These are phyloP conservation scores for Aplosporella prunicola DNA, from an alignment of 2,329 filamentous ascomycete genomes.

Conservation along the genomic window DNA sequence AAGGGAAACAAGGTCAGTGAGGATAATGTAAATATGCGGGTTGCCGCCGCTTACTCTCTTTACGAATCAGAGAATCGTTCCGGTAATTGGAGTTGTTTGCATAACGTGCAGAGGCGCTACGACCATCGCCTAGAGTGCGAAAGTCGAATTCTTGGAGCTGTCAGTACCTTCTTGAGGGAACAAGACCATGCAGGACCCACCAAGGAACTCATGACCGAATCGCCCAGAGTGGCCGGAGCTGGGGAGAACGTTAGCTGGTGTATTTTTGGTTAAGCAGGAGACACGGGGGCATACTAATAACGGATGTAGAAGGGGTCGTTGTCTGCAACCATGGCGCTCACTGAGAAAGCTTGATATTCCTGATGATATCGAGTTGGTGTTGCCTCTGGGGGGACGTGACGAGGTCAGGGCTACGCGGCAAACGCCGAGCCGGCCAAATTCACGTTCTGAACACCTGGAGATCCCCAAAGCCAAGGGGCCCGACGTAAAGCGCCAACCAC, in stretches of 20 bases:
- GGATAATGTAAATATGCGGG: neutral
- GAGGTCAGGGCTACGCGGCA: constrained; percentile 7
- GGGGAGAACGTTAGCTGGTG: constrained; percentile 27
- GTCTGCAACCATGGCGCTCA: constrained; percentile 48
- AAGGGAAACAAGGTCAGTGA: neutral
- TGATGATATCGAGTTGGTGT: constrained; percentile 6
- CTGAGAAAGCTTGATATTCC: constrained; percentile 6
- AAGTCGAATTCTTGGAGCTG: constrained; percentile 81
- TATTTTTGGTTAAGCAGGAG: constrained; percentile 17
- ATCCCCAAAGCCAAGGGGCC: constrained; percentile 12
- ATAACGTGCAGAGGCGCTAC: constrained; percentile 88
- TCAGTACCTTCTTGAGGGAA: constrained; percentile 13
- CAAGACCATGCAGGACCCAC: constrained; percentile 40
- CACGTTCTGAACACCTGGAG: constrained; percentile 11
- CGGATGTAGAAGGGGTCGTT: constrained; percentile 89
- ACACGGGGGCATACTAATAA: constrained; percentile 69
- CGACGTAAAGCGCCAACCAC: constrained; percentile 7
- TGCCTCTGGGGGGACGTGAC: constrained; percentile 5
- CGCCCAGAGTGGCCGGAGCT: constrained; percentile 96
- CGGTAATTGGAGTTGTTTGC: constrained; percentile 99
- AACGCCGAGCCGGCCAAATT: constrained; percentile 11
- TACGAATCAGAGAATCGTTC: constrained; percentile 95
- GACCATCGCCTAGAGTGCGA: constrained; percentile 80
- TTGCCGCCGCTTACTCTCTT: constrained; percentile 73
- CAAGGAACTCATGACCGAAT: constrained; percentile 96